Evolutionary conservation across 805 yeast species (phyloP).

Genomic region (Grigorovia jiainica): DNA sequence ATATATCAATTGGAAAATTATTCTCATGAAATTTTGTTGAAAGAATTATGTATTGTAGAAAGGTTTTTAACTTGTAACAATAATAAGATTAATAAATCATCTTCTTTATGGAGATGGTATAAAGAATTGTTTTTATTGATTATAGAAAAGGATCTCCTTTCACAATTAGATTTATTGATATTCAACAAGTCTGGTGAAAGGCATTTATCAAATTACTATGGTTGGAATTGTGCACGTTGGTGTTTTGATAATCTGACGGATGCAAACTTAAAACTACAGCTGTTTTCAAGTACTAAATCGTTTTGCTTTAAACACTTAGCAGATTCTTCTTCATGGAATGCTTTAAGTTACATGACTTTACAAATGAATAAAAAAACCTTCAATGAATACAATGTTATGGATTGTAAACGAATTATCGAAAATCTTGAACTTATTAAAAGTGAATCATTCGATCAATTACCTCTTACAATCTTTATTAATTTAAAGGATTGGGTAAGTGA

Average conservation of each 20-base stretch:
- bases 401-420: constrained; percentile 4
- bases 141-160: background rate
- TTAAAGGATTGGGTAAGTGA: no score
- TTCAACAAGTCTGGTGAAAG: constrained; percentile 22
- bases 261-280: constrained; percentile 2
- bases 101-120: constrained; percentile 31
- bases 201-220: constrained; percentile 32
- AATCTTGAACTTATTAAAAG: no score
- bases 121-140: constrained; percentile 20
- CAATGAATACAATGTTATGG: constrained; percentile 4
- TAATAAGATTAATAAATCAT: constrained; percentile 31
- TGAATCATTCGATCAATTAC: no score
- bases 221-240: constrained; percentile 33
- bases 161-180: background rate
- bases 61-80: constrained; percentile 27
- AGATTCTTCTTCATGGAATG: constrained; percentile 32
- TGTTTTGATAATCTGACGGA: constrained; percentile 16
- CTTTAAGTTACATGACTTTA: constrained; percentile 16
- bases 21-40: constrained; percentile 7
- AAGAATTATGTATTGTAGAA: constrained; percentile 12
- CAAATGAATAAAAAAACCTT: constrained; percentile 3
- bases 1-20: constrained; percentile 2
- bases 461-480: no score
- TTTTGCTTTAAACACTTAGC: constrained; percentile 21
- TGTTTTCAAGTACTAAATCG: constrained; percentile 10